Percentiles rank a stretch among this genome's conserved stretches.
Conservation (phyloP, 179 eudicot species). For the Beta macrorhiza region DNA sequence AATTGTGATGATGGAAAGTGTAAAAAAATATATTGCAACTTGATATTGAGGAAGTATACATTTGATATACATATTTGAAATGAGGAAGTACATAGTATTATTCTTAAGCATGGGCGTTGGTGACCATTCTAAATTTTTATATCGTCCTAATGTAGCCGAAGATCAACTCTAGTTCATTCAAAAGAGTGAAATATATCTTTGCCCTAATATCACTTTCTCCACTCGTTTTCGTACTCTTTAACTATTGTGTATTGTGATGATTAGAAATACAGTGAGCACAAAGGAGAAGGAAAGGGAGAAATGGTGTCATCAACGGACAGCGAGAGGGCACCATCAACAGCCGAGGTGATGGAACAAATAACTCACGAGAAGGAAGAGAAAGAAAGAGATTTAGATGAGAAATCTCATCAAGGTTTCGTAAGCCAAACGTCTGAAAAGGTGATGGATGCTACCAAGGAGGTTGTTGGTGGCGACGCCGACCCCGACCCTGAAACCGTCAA, state of each 20-base stretch:
- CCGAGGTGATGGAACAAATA: conserved; percentile 27
- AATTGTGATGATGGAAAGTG: no score
- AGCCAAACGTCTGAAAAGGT: conserved; percentile 25
- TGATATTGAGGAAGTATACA: no score
- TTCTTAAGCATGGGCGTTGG: no score
- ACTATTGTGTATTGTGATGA: not conserved
- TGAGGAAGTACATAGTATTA: no score
- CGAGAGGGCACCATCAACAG: conserved; percentile 36
- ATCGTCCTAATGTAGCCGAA: no score
- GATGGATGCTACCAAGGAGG: conserved; percentile 6
- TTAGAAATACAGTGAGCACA: conserved; percentile 28
- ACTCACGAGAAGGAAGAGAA: conserved; percentile 23
- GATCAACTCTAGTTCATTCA: no score
- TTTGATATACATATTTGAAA: no score
- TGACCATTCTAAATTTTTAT: no score
- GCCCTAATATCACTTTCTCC: no score
- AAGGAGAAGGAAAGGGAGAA: conserved; percentile 23
- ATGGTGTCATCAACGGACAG: conserved; percentile 2
- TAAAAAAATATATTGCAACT: no score
- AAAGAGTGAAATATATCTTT: no score
- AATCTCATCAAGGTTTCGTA: conserved; percentile 23
- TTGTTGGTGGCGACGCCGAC: not conserved
- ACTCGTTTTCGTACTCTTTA: not conserved
- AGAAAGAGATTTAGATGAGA: conserved; percentile 5
- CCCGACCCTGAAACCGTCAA: not conserved